phyloP scores from a whole-genome alignment of 495 filamentous ascomycete genomes.

The Aspergillus bridgeri region DNA sequence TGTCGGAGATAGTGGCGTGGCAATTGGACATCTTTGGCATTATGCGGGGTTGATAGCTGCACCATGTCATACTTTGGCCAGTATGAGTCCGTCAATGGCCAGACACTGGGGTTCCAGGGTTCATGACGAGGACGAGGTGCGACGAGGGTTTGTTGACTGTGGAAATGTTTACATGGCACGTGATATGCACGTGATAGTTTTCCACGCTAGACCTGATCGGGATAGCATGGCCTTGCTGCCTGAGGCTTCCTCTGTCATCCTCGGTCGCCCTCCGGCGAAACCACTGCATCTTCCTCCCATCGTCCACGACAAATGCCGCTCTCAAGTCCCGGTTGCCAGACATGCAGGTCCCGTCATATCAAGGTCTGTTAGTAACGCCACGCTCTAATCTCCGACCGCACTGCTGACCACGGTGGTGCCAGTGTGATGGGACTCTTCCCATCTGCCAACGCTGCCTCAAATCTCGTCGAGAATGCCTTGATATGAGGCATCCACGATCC shows the following conservation, averaged over 20 bases:
- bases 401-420: background rate
- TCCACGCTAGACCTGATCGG: background rate
- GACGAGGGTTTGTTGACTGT: no score
- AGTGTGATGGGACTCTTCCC: background rate
- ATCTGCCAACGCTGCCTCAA: conserved; percentile 4
- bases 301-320: background rate
- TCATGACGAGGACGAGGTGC: no score
- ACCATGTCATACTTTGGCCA: no score
- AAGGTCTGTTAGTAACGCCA: background rate
- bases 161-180: no score
- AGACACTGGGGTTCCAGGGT: no score
- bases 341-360: background rate
- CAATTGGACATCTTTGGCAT: no score
- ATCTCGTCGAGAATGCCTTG: conserved; percentile 2
- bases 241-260: background rate
- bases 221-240: background rate
- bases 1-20: no score
- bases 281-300: no score
- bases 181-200: background rate
- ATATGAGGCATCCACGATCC: background rate
- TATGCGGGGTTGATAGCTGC: no score
- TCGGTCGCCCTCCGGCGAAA: no score
- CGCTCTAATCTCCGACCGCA: background rate
- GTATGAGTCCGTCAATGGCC: no score
- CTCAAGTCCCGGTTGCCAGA: background rate